Base-by-base conservation (phyloP, 208 protist genomes). In the Leishmania guyanensis region DNA sequence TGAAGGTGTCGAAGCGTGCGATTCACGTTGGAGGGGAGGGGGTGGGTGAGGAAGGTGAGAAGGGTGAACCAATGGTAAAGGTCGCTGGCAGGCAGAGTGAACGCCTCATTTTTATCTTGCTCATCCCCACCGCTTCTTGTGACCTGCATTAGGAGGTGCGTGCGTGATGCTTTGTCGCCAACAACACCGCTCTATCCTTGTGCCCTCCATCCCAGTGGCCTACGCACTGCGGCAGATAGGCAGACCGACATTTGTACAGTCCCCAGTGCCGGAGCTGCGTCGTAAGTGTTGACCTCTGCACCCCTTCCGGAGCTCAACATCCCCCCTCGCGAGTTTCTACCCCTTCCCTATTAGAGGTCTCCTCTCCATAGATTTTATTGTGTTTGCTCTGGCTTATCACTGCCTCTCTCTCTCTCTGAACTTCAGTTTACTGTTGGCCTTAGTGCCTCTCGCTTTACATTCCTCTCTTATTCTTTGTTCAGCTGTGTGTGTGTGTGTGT, bases 381-480 rank as follows among this genome's bases (percentile, higher is more conserved):
- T 75, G 26, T 75, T 82, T 68, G 62, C 26, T 46, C 71, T 82
- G 54, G 22, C 20, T 71, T 71, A 43, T 51, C 33, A 51, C 72
- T 16, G n/a, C 33, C 64, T 36, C 64, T 43, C 64, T 17, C 64
- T 36, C 64, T 69, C 64, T 43, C 64, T 36, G 10, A 10, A 36
- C n/a, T 62, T 26, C 9, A n/a, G 12, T 62, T 62, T 62, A n/a
- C 22, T 62, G 12, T 62, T 62, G 56, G 12, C 17, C 17, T 16
- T 26, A 62, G 22, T 62, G 22, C 56, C 56, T 62, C 56, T 62
- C 22, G 56, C 22, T 62, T 26, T 62, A 69, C 64, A 69, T 69
- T 81, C 64, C 80, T 81, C 82, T 85, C 76, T 75, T 53, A 65
- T 75, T 69, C 77, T 39, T 71, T 39, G 2, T 39, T 71, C 39